Percentiles rank a stretch among this genome's conserved stretches.
Evolutionary conservation across 2,329 filamentous ascomycete genomes (phyloP).

Genomic region (Incumbomyces delicatus): DNA sequence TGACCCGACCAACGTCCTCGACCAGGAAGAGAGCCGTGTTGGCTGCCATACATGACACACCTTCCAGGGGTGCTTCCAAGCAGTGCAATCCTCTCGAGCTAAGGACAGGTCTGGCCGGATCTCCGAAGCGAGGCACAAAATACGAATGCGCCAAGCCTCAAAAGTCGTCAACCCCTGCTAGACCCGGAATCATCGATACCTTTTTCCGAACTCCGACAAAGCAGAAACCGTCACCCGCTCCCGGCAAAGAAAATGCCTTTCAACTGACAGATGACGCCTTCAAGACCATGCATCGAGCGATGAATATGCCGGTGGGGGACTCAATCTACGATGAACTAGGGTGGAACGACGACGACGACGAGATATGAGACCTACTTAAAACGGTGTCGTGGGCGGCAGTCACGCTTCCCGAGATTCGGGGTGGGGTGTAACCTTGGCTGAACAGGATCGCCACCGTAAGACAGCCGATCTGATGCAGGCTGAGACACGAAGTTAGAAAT

Average conservation of each 20-base stretch:
- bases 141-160: slow-evolving; percentile 7
- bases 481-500: too few relatives aligned
- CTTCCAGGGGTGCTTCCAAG: slow-evolving; percentile 27
- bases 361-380: slow-evolving; percentile 17
- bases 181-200: slow-evolving; percentile 20
- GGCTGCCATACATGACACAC: slow-evolving; percentile 30
- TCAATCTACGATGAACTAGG: slow-evolving; percentile 36
- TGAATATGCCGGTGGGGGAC: slow-evolving; percentile 6
- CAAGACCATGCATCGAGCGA: slow-evolving; percentile 21
- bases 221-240: slow-evolving; percentile 12
- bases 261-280: slow-evolving; percentile 17
- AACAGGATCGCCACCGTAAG: too few relatives aligned
- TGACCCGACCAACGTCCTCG: slow-evolving; percentile 10
- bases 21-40: slow-evolving; percentile 17
- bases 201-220: slow-evolving; percentile 11
- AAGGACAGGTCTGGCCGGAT: neutral
- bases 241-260: slow-evolving; percentile 14
- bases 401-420: too few relatives aligned
- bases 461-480: too few relatives aligned
- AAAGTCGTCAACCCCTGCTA: slow-evolving; percentile 21
- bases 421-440: too few relatives aligned
- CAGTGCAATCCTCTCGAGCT: slow-evolving; percentile 12
- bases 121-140: neutral
- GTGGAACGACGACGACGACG: slow-evolving; percentile 33
- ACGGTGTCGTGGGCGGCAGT: too few relatives aligned